These are phyloP conservation scores for Orobanche coerulescens DNA, from an alignment of 257 asterid genomes.

Conservation along the genomic window DNA sequence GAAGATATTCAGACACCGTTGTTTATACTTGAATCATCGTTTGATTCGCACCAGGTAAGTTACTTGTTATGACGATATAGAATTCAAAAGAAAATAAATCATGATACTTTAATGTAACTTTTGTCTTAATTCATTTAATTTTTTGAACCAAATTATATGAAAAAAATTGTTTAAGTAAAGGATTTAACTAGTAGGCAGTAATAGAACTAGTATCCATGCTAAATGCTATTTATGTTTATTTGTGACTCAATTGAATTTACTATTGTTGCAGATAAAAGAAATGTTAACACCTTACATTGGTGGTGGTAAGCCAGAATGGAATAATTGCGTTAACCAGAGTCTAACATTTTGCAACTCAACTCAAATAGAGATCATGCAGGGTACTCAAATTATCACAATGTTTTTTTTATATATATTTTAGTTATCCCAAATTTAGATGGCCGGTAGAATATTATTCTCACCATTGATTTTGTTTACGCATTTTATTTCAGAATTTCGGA, in stretches of 20 bases:
- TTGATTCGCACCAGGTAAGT: slow-evolving; percentile 29
- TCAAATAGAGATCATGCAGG: slow-evolving; percentile 5
- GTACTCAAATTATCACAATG: neutral
- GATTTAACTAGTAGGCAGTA: too few relatives aligned
- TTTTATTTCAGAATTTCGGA: slow-evolving; percentile 6
- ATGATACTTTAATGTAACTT: neutral
- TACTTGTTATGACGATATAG: neutral
- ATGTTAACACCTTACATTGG: neutral
- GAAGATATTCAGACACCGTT: slow-evolving; percentile 25
- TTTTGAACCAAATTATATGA: too few relatives aligned
- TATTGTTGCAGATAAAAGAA: neutral
- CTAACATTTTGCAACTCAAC: neutral
- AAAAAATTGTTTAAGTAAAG: too few relatives aligned
- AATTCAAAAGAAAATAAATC: too few relatives aligned
- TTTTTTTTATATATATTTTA: neutral
- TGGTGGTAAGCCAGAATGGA: slow-evolving; percentile 3
- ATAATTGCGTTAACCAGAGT: neutral
- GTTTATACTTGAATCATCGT: slow-evolving; percentile 25
- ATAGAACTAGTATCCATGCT: too few relatives aligned
- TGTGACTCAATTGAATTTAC: neutral
- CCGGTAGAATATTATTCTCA: too few relatives aligned
- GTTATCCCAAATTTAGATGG: neutral
- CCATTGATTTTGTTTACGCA: neutral
- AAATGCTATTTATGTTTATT: neutral
- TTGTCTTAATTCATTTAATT: neutral